A percentile compares a stretch with the other conserved stretches of the same genome.
phyloP scores from a whole-genome alignment of 495 filamentous ascomycete species.

The Rhizodiscina lignyota region DNA sequence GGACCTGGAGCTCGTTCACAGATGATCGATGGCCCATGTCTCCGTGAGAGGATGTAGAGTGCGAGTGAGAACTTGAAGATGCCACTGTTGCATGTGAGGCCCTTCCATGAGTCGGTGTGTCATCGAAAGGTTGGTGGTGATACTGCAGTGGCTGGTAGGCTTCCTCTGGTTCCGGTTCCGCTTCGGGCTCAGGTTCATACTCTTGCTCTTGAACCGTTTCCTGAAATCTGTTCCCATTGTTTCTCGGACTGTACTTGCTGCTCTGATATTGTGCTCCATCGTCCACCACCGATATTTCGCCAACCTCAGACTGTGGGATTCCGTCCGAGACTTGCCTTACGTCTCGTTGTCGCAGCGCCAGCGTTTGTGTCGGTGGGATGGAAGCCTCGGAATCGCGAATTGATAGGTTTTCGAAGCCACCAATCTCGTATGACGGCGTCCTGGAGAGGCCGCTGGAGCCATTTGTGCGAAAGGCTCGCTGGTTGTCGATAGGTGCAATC shows the following conservation, averaged over 20 bases:
- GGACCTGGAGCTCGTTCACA: conserved; percentile 7
- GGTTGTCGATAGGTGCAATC: no score
- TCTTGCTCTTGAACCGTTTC: conserved; percentile 4
- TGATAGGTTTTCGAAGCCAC: no score
- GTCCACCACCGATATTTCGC: conserved; percentile 1
- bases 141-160: conserved; percentile 30
- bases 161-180: neutral
- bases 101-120: conserved; percentile 5
- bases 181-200: neutral
- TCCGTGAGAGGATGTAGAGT: conserved; percentile 10
- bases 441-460: no score
- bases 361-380: neutral
- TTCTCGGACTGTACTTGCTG: no score
- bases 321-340: neutral
- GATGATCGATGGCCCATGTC: conserved; percentile 7
- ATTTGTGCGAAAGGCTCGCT: no score
- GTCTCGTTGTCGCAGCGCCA: neutral
- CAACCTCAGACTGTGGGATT: neutral
- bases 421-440: no score
- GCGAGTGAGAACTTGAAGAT: conserved; percentile 10
- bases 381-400: neutral
- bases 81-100: conserved; percentile 1
- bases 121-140: conserved; percentile 28
- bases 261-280: no score
- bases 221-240: no score